Conservation (phyloP, 495 filamentous ascomycete species). For the Extremus antarcticus region DNA sequence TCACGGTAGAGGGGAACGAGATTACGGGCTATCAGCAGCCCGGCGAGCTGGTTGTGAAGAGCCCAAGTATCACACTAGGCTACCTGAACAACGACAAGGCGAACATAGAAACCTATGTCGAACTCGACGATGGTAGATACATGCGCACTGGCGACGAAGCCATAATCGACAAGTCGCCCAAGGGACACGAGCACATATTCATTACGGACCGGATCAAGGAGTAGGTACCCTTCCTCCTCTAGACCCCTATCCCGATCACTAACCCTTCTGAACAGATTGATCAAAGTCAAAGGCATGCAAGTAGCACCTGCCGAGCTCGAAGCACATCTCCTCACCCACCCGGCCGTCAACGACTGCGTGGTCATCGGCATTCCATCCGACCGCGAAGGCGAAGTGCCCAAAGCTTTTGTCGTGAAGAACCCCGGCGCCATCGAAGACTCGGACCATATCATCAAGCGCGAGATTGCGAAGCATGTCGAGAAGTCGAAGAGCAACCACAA, state of each 20-base stretch:
- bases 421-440: constrained; percentile 46
- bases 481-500: constrained; percentile 79
- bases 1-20: constrained; percentile 64
- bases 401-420: constrained; percentile 76
- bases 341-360: constrained; percentile 68
- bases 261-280: constrained; percentile 37
- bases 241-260: background rate
- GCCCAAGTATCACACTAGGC: constrained; percentile 66
- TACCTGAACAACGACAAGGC: constrained; percentile 81
- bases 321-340: constrained; percentile 75
- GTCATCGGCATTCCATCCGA: constrained; percentile 74
- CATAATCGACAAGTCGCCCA: constrained; percentile 49
- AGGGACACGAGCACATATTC: constrained; percentile 64
- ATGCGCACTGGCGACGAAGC: constrained; percentile 83
- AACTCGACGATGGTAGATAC: constrained; percentile 56
- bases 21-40: constrained; percentile 64
- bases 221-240: constrained; percentile 7
- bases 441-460: constrained; percentile 46
- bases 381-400: constrained; percentile 68
- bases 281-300: constrained; percentile 91
- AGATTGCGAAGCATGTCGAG: constrained; percentile 67
- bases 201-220: constrained; percentile 90
- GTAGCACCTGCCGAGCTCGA: constrained; percentile 88
- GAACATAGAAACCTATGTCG: constrained; percentile 66
- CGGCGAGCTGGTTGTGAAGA: constrained; percentile 69